Evolutionary conservation across 768 basidiomycete genomes (phyloP), one percentile per base, ranked within the genome.

Genomic region (Lanmaoa rubissima): DNA sequence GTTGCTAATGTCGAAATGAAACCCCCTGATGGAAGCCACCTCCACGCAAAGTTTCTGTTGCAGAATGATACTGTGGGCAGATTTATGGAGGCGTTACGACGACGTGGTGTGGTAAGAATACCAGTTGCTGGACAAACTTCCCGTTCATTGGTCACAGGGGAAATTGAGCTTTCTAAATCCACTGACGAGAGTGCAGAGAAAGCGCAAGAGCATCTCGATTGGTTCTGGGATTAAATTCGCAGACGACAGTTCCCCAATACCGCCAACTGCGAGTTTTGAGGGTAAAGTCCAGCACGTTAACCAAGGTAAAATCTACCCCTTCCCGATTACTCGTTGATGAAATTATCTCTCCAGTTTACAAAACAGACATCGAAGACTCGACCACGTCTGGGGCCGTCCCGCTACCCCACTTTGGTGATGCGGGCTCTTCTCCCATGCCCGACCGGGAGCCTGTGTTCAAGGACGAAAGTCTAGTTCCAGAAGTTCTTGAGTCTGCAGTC

Each of bases 51-150:
- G 3, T 83, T 82, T 64, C 54, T 71, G 14, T 58, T 87, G 39
- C 62, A 70, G 16, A 66, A 61, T 28, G 58, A 63, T 26, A 67
- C 71, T 24, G 36, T 77, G 5, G 53, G 66, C 26, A 73, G 74
- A 46, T 81, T 87, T 51, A 55, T 74, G 53, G 61, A 75, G 35
- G 69, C 76, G 6, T 55, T 84, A 45, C 74, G 71, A 39, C 69
- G 71, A 51, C 75, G 85, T 44, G 75, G 75, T 49, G 64, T 86
- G 68, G 85, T 85, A 51, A 63, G 77, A 57, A 34, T 45, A 11
- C 51, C 11, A 24, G 40, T 52, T 28, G 3, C 16, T 13, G 24
- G 17, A 19, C 44, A 32, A 19, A 3, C 17, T 26, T 5, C 34
- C 26, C 34, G 45, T 51, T 68, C n/a, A 64, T 41, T 39, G 26